Percentiles rank a stretch among this genome's conserved stretches.
phyloP scores from a whole-genome alignment of 352 stramenopile species.

The Halophytophthora polymorphica region DNA sequence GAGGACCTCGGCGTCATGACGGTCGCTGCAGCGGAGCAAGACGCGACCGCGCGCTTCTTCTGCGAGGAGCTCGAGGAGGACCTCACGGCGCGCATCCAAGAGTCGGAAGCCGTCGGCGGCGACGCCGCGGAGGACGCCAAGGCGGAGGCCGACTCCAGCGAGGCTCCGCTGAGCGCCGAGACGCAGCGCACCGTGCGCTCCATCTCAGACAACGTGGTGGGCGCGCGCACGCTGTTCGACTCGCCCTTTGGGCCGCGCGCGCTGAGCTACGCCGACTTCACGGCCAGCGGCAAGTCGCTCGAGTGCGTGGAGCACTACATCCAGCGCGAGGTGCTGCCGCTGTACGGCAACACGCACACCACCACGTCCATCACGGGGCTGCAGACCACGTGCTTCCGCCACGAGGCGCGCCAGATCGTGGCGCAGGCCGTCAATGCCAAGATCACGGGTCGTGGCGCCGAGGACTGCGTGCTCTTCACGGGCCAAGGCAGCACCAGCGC shows the following conservation, averaged over 20 bases:
- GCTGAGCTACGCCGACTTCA: constrained; percentile 95
- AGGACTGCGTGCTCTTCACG: constrained; percentile 96
- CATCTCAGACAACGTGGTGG: constrained; percentile 48
- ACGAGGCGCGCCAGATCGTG: constrained; percentile 94
- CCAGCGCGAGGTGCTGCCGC: constrained; percentile 79
- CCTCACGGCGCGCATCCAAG: constrained; percentile 33
- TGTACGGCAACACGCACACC: constrained; percentile 98
- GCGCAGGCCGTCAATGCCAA: constrained; percentile 89
- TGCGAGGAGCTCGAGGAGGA: constrained; percentile 81
- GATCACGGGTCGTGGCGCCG: constrained; percentile 81
- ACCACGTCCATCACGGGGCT: constrained; percentile 74
- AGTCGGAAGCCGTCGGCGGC: constrained; percentile 1
- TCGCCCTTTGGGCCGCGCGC: constrained; percentile 69
- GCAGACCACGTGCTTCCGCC: constrained; percentile 92
- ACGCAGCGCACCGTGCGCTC: constrained; percentile 28
- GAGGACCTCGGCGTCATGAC: constrained; percentile 2
- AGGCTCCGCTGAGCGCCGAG: constrained; percentile 2
- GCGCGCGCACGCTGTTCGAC: constrained; percentile 43
- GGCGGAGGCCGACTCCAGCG: not conserved
- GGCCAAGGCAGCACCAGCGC: constrained; percentile 85
- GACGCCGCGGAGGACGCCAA: constrained; percentile 15
- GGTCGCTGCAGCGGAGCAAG: constrained; percentile 14
- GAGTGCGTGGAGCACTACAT: constrained; percentile 91
- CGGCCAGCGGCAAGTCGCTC: constrained; percentile 88
- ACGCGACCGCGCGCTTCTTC: constrained; percentile 55